A percentile compares a stretch with the other conserved stretches of the same genome.
These are phyloP conservation scores for Saccharomyces paradoxus DNA, from an alignment of 805 yeast genomes.

Conservation along the genomic window DNA sequence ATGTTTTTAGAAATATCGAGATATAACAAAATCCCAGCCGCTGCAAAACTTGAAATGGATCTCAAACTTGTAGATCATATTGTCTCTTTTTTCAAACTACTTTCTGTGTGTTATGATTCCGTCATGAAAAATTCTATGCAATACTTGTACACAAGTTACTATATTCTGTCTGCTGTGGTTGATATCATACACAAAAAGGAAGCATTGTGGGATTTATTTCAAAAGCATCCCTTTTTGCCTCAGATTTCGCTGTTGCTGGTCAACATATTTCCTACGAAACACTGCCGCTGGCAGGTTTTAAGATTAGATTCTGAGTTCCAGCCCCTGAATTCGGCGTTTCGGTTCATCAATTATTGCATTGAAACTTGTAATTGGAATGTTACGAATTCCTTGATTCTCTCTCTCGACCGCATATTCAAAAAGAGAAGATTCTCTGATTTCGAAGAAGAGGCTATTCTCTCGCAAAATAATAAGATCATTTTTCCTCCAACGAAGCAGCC, in stretches of 20 bases:
- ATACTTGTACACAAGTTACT: slow-evolving; percentile 13
- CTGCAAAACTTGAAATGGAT: slow-evolving; percentile 10
- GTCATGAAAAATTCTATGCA: slow-evolving; percentile 2
- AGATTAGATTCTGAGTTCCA: slow-evolving; percentile 8
- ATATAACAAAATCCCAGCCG: slow-evolving; percentile 13
- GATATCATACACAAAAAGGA: slow-evolving; percentile 4
- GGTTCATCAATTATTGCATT: slow-evolving; percentile 12
- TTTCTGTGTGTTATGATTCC: slow-evolving; percentile 13
- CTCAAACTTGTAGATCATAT: slow-evolving; percentile 19
- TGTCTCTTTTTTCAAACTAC: slow-evolving; percentile 22
- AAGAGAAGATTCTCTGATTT: slow-evolving; percentile 23
- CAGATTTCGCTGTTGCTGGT: slow-evolving; percentile 11
- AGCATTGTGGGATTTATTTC: slow-evolving; percentile 17
- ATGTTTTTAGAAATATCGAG: slow-evolving; percentile 21
- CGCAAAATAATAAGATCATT: slow-evolving; percentile 6
- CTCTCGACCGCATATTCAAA: slow-evolving; percentile 19
- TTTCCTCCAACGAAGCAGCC: slow-evolving; percentile 1
- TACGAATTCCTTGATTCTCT: slow-evolving; percentile 43
- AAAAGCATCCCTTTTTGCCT: slow-evolving; percentile 11
- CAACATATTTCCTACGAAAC: slow-evolving; percentile 15
- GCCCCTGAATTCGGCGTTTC: slow-evolving; percentile 9
- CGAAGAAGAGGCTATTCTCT: slow-evolving; percentile 12
- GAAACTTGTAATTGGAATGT: slow-evolving; percentile 30
- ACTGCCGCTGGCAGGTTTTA: slow-evolving; percentile 18
- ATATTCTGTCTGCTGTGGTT: slow-evolving; percentile 15